Evolutionary conservation across 2,329 filamentous ascomycete species (phyloP).

Genomic region (Fusarium dlaminii): DNA sequence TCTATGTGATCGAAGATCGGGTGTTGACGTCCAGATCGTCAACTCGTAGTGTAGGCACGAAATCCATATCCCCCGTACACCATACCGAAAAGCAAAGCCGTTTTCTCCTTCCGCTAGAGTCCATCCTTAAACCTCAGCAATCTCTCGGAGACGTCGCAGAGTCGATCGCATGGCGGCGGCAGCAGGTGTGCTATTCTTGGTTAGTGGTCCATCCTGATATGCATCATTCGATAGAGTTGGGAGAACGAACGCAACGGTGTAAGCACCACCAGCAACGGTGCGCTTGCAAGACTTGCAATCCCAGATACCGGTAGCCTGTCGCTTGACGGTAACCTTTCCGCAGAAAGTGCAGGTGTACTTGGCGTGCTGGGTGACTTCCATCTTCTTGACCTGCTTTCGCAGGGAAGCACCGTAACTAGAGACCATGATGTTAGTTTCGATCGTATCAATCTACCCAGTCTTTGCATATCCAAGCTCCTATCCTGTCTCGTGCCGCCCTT

Average conservation of each 20-base stretch:
- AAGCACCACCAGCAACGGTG: slow-evolving; percentile 79
- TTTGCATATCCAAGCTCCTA: neutral
- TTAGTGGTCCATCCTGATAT: slow-evolving; percentile 41
- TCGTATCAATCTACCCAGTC: neutral
- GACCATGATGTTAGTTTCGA: slow-evolving; percentile 40
- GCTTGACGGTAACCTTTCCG: slow-evolving; percentile 94
- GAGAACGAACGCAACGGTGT: slow-evolving; percentile 91
- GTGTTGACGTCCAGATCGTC: slow-evolving; percentile 54
- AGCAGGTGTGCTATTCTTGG: slow-evolving; percentile 78
- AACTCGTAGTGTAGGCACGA: slow-evolving; percentile 55
- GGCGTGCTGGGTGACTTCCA: slow-evolving; percentile 99
- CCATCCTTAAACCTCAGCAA: slow-evolving; percentile 84
- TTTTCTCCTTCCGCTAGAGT: slow-evolving; percentile 47
- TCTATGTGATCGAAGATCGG: slow-evolving; percentile 52
- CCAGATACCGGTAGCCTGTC: slow-evolving; percentile 94
- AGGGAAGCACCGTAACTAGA: slow-evolving; percentile 96
- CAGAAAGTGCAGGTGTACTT: slow-evolving; percentile 98
- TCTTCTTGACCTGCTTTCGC: slow-evolving; percentile 97
- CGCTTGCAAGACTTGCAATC: slow-evolving; percentile 96
- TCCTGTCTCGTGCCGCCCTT: slow-evolving; percentile 5
- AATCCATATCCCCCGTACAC: slow-evolving; percentile 57
- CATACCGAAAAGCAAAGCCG: slow-evolving; percentile 58
- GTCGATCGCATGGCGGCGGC: slow-evolving; percentile 95
- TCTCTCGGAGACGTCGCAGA: slow-evolving; percentile 96
- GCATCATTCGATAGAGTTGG: neutral